These are phyloP conservation scores for Capsicum baccatum DNA, from an alignment of 257 asterid species.

Conservation along the genomic window DNA sequence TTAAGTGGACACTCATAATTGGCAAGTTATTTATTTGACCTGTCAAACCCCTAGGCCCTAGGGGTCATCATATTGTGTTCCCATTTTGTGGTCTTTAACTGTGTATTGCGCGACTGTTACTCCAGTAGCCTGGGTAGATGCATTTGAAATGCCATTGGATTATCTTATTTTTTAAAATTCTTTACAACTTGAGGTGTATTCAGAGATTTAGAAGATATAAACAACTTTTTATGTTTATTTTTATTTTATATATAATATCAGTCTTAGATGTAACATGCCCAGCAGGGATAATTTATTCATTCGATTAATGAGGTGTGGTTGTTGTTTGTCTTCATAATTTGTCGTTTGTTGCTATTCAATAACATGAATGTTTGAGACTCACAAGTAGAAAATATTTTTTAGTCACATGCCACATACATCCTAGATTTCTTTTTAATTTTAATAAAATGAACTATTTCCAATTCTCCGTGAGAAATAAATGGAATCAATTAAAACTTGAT, in stretches of 20 bases:
- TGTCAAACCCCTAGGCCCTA: too few species aligned
- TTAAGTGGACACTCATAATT: too few species aligned
- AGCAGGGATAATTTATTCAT: background rate
- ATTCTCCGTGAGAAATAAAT: background rate
- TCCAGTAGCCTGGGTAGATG: background rate
- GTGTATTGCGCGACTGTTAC: background rate
- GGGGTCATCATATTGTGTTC: too few species aligned
- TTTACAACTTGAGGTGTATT: background rate
- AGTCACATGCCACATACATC: too few species aligned
- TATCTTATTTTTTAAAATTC: background rate
- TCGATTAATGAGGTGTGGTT: background rate
- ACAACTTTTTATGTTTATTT: background rate
- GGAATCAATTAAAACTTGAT: background rate
- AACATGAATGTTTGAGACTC: background rate
- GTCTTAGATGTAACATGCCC: background rate
- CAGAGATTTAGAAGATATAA: background rate
- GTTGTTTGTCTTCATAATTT: background rate
- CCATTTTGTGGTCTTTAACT: background rate
- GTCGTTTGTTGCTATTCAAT: conserved; percentile 5
- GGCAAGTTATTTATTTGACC: too few species aligned
- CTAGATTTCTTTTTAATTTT: too few species aligned
- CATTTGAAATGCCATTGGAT: background rate
- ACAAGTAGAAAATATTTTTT: too few species aligned
- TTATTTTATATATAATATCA: too few species aligned
- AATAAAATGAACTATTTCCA: too few species aligned